Percentiles rank a stretch among this genome's conserved stretches.
Conservation (phyloP, 1,139 yeast genomes). For the Kodamaea arcana region DNA sequence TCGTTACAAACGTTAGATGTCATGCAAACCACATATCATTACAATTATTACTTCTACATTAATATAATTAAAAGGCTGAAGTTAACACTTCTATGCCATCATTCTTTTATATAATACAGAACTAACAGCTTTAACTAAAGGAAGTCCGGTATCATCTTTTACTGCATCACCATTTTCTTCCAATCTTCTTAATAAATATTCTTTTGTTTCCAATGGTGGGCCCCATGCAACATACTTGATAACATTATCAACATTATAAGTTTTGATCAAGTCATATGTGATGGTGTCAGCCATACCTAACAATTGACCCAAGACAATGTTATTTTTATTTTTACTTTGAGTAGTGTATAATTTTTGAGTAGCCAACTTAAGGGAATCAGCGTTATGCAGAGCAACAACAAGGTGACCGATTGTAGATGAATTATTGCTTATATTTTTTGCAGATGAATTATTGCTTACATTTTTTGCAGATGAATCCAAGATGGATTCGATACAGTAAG, state of each 20-base stretch:
- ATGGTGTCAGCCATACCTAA: slow-evolving; percentile 95
- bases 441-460: too few relatives aligned
- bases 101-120: slow-evolving; percentile 3
- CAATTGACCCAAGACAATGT: slow-evolving; percentile 84
- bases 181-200: slow-evolving; percentile 81
- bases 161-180: slow-evolving; percentile 98
- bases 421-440: slow-evolving; percentile 28
- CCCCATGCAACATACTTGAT: slow-evolving; percentile 98
- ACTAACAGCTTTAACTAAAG: slow-evolving; percentile 57
- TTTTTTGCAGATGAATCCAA: slow-evolving; percentile 21
- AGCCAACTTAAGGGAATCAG: slow-evolving; percentile 70
- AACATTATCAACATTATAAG: slow-evolving; percentile 66
- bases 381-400: slow-evolving; percentile 91
- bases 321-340: slow-evolving; percentile 28
- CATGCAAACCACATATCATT: too few relatives aligned
- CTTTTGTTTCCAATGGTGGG: slow-evolving; percentile 91
- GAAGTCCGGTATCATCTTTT: slow-evolving; percentile 81
- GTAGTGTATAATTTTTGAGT: slow-evolving; percentile 47
- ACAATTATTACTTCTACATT: too few relatives aligned
- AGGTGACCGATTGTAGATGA: slow-evolving; percentile 69
- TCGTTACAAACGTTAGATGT: too few relatives aligned
- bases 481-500: slow-evolving; percentile 60
- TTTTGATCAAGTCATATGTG: slow-evolving; percentile 66
- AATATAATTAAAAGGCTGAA: not conserved
- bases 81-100: not conserved